Evolutionary conservation across 2,329 filamentous ascomycete species (phyloP).

Genomic region (Beauveria caledonica): DNA sequence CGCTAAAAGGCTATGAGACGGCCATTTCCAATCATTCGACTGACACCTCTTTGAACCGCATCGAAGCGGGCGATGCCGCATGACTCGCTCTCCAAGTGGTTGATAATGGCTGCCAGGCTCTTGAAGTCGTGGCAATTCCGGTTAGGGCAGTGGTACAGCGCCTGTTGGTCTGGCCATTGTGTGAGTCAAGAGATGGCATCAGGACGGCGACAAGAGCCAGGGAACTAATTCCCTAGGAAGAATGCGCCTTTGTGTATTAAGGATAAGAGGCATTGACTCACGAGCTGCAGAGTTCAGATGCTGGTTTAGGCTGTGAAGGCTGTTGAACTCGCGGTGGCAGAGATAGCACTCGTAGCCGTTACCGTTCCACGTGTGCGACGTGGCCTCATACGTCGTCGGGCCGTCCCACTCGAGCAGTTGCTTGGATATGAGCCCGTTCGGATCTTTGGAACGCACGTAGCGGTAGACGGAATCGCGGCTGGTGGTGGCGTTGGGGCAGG

Average conservation of each 20-base stretch:
- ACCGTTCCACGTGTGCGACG: slow-evolving; percentile 35
- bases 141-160: slow-evolving; percentile 33
- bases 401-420: slow-evolving; percentile 39
- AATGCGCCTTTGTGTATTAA: not conserved
- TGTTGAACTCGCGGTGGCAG: slow-evolving; percentile 38
- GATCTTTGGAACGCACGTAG: slow-evolving; percentile 38
- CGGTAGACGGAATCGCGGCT: slow-evolving; percentile 41
- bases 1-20: slow-evolving; percentile 22
- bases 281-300: slow-evolving; percentile 43
- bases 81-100: slow-evolving; percentile 36
- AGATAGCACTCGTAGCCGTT: slow-evolving; percentile 24
- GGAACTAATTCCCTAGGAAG: not conserved
- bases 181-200: not conserved
- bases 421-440: slow-evolving; percentile 40
- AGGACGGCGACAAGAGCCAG: too few species aligned
- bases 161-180: slow-evolving; percentile 25
- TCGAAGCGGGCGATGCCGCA: slow-evolving; percentile 32
- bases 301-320: slow-evolving; percentile 31
- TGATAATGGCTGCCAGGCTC: slow-evolving; percentile 30
- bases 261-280: not conserved
- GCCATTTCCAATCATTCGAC: slow-evolving; percentile 25
- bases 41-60: slow-evolving; percentile 22
- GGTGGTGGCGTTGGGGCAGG: slow-evolving; percentile 39
- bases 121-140: slow-evolving; percentile 29
- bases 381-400: slow-evolving; percentile 29